Evolutionary conservation across 768 basidiomycete species (phyloP).

Genomic region (Tylopilus plumbeoviolaceoides): DNA sequence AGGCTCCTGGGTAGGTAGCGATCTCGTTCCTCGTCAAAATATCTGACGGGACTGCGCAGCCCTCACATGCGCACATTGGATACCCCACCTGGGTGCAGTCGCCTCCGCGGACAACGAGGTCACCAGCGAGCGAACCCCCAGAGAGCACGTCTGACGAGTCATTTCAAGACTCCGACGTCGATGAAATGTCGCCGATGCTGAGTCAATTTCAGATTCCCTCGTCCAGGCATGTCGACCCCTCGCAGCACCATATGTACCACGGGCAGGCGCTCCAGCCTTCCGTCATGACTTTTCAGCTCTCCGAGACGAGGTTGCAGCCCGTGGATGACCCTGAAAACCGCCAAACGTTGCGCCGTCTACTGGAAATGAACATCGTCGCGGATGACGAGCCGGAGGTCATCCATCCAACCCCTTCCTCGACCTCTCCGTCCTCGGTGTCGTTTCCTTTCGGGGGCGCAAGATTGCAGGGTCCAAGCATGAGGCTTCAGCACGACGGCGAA

Average conservation of each 20-base stretch:
- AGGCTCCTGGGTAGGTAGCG: constrained; percentile 25
- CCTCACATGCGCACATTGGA: constrained; percentile 12
- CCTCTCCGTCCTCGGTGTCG: constrained; percentile 3
- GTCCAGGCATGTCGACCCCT: constrained; percentile 5
- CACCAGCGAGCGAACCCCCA: constrained; percentile 29
- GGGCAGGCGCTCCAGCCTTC: constrained; percentile 21
- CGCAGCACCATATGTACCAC: constrained; percentile 4
- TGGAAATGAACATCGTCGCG: constrained; percentile 15
- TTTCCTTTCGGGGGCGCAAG: constrained; percentile 1
- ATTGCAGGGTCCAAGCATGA: constrained; percentile 24
- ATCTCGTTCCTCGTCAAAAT: neutral
- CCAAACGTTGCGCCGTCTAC: constrained; percentile 14
- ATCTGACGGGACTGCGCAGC: constrained; percentile 21
- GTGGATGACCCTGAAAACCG: constrained; percentile 28
- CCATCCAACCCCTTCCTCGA: constrained; percentile 4
- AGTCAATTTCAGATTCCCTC: constrained; percentile 28
- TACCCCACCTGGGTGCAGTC: constrained; percentile 16
- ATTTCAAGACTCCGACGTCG: constrained; percentile 26
- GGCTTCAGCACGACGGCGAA: constrained; percentile 17
- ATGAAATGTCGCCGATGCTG: constrained; percentile 32
- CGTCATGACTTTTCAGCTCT: constrained; percentile 31
- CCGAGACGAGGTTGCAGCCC: constrained; percentile 20
- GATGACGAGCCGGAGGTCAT: constrained; percentile 13
- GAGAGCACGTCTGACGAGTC: constrained; percentile 30
- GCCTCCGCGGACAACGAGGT: constrained; percentile 13